Conservation (phyloP, 2,329 filamentous ascomycete genomes). For the Ophiosphaerella narmari region DNA sequence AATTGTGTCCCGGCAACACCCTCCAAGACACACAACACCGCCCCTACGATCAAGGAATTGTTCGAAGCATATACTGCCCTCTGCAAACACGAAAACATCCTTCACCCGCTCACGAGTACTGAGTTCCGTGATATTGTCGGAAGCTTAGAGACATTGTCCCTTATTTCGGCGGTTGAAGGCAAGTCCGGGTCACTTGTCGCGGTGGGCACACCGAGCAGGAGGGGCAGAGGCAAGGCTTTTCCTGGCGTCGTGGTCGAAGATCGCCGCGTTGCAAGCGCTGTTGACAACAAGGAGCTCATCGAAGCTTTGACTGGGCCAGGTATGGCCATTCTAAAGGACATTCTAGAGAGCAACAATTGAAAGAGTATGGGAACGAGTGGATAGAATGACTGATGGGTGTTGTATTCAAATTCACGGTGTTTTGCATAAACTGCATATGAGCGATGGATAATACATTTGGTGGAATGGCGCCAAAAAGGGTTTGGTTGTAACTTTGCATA, state of each 20-base stretch:
- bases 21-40: constrained; percentile 56
- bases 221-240: constrained; percentile 55
- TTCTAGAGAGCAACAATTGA: constrained; percentile 31
- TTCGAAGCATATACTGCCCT: constrained; percentile 83
- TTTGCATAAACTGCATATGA: background rate
- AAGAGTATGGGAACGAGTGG: background rate
- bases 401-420: background rate
- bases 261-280: constrained; percentile 75
- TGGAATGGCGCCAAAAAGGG: background rate
- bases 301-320: constrained; percentile 66
- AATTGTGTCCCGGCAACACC: constrained; percentile 45
- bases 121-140: constrained; percentile 94
- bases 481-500: constrained; percentile 5
- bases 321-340: constrained; percentile 40
- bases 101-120: constrained; percentile 85
- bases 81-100: constrained; percentile 83
- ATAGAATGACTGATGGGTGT: background rate
- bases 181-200: constrained; percentile 69
- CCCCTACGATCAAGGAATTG: constrained; percentile 80
- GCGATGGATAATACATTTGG: background rate
- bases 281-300: constrained; percentile 79
- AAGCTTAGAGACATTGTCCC: constrained; percentile 83
- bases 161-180: constrained; percentile 73
- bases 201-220: constrained; percentile 73
- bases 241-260: constrained; percentile 67